phyloP scores from a whole-genome alignment of 805 yeast species.

The Maudiozyma bulderi region DNA sequence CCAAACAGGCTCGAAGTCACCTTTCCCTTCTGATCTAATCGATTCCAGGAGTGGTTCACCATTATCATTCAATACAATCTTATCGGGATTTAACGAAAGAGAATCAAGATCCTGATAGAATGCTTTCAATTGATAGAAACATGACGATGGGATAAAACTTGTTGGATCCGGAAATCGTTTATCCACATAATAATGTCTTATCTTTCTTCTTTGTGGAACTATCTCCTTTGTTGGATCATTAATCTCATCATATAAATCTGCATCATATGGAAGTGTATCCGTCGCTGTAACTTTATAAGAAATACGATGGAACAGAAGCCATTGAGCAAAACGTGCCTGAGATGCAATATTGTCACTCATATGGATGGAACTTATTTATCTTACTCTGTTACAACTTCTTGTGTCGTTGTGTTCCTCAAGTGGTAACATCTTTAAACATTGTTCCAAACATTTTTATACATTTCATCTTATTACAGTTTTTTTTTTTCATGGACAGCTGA shows the following conservation, averaged over 20 bases:
- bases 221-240: not conserved
- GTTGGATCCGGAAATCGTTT: not conserved
- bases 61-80: not conserved
- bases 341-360: not conserved
- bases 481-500: too few relatives aligned
- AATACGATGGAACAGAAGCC: constrained; percentile 10
- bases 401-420: too few relatives aligned
- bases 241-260: not conserved
- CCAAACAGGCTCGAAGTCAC: constrained; percentile 19
- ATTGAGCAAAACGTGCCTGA: not conserved
- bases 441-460: too few relatives aligned
- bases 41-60: constrained; percentile 6
- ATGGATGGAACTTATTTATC: not conserved
- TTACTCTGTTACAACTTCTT: too few relatives aligned
- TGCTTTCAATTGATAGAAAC: constrained; percentile 4
- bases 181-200: constrained; percentile 2
- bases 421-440: too few relatives aligned
- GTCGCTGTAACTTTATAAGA: constrained; percentile 4
- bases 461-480: too few relatives aligned
- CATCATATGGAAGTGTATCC: constrained; percentile 2
- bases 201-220: not conserved
- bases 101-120: constrained; percentile 5
- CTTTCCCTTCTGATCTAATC: constrained; percentile 4
- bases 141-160: not conserved
- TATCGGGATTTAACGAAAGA: not conserved